Evolutionary conservation across 371 early-diverging fungal genomes (phyloP).

Genomic region (Syncephalastrum contaminatum): DNA sequence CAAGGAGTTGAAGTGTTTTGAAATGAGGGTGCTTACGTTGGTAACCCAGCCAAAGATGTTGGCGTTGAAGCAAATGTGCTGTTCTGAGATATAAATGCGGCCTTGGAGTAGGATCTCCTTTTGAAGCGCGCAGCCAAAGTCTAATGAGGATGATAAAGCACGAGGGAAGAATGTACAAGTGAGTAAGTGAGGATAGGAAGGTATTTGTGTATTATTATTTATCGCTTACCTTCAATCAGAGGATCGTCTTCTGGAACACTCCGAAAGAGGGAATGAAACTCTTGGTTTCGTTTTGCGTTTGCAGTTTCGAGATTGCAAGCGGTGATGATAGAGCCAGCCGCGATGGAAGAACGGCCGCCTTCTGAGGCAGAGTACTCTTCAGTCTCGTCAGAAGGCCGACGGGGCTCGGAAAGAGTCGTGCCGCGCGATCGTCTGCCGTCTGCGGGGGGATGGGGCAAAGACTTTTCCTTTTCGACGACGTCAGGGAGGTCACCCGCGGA

Average conservation of each 20-base stretch:
- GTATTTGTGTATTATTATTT: background rate
- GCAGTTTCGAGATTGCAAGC: conserved; percentile 30
- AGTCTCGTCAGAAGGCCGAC: conserved; percentile 14
- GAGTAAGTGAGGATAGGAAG: background rate
- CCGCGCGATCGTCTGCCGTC: too few relatives aligned
- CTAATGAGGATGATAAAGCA: conserved; percentile 44
- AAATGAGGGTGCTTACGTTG: conserved; percentile 50
- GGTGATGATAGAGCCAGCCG: conserved; percentile 20
- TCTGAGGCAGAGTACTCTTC: conserved; percentile 9
- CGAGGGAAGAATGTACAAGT: too few relatives aligned
- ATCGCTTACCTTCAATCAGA: conserved; percentile 63
- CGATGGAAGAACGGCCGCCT: conserved; percentile 6
- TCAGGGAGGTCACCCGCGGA: conserved; percentile 8
- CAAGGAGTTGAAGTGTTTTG: background rate
- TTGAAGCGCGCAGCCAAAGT: conserved; percentile 90
- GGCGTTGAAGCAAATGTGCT: conserved; percentile 89
- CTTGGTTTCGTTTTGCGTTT: conserved; percentile 54
- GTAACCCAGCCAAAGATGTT: conserved; percentile 97
- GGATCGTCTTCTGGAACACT: conserved; percentile 66
- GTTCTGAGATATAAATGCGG: conserved; percentile 83
- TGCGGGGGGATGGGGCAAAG: too few relatives aligned
- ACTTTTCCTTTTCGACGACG: conserved; percentile 2
- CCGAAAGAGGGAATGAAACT: conserved; percentile 65
- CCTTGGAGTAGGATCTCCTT: conserved; percentile 94
- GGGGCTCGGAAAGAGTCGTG: background rate